Base-by-base conservation (phyloP, 208 protist genomes). In the Leishmania braziliensis region DNA sequence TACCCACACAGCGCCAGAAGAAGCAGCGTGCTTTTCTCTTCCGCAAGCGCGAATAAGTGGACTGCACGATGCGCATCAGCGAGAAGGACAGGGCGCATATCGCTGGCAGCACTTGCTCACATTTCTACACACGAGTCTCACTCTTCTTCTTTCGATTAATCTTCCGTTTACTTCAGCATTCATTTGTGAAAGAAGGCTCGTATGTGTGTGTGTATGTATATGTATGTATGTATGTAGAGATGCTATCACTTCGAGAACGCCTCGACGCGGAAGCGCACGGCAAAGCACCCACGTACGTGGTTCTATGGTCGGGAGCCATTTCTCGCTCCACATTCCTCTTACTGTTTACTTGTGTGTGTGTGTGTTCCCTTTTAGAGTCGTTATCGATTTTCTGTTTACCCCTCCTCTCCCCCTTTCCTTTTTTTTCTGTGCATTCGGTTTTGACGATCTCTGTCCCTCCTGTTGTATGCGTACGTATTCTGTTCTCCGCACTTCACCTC, bases 1-100 rank as follows among this genome's bases (percentile, higher is more conserved):
- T 90, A 84, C 85, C 87, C 26, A 54, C 76, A 23, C 69, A 91
- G 43, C 78, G 75, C 33, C 43, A 84, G 53, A 93, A 90, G 83
- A 92, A 87, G 82, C 84, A 79, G 58, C 80, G 85, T 53, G 39
- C 81, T 12, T 77, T 77, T 14, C 16, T 80, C 56, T 84, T 86
- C 69, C 39, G 74, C 74, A 85, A 56, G 72, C 82, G 82, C 51
- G 16, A 78, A 56, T 83, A 79, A 79, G 53, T 68, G 51, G n/a
- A 54, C 26, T 29, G 46, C 20, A 26, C 46, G 3, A 20, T 16
- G 69, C 8, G 46, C 26, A 29, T 39, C 26, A 23, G n/a, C 29
- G 43, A 39, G 53, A 29, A 63, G 66, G 48, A 20, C 10, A 9
- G 62, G 16, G 51, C 10, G 72, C 26, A 46, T 12, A 29, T 9